Evolutionary conservation across 2,329 filamentous ascomycete species (phyloP).

Genomic region (Bipolaris victoriae): DNA sequence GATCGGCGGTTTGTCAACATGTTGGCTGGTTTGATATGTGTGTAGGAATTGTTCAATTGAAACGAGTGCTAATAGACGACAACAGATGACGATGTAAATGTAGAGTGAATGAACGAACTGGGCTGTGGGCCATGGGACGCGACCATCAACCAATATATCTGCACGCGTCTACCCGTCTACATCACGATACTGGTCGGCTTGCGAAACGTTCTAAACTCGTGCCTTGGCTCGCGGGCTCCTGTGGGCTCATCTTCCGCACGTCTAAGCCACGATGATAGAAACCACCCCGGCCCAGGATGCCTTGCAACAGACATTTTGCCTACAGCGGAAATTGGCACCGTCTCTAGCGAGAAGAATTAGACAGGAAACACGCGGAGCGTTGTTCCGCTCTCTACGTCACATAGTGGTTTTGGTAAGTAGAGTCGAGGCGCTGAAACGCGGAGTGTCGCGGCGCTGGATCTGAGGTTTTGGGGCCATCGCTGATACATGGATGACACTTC

Average conservation of each 20-base stretch:
- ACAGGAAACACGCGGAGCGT: constrained; percentile 22
- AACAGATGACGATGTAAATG: not conserved
- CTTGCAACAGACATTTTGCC: constrained; percentile 16
- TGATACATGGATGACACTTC: constrained; percentile 28
- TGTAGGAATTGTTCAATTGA: not conserved
- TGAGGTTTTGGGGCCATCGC: constrained; percentile 21
- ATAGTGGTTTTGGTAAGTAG: constrained; percentile 16
- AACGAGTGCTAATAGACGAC: not conserved
- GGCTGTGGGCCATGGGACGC: constrained; percentile 4
- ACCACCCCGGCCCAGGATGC: constrained; percentile 23
- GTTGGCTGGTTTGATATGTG: not conserved
- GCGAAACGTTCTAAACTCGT: constrained; percentile 37
- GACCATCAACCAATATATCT: constrained; percentile 27
- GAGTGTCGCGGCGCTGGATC: constrained; percentile 18
- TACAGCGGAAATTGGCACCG: constrained; percentile 8
- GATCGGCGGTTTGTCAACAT: constrained; percentile 48
- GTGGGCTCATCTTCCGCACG: constrained; percentile 24
- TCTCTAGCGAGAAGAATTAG: constrained; percentile 9
- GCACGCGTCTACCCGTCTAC: not conserved
- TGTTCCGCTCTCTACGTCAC: constrained; percentile 21
- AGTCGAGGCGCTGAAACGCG: constrained; percentile 26
- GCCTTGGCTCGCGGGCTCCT: constrained; percentile 23
- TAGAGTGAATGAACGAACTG: not conserved
- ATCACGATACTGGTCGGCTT: constrained; percentile 18
- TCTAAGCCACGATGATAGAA: constrained; percentile 24